Evolutionary conservation across 345 rosid species (phyloP).

Genomic region (Populus nigra): DNA sequence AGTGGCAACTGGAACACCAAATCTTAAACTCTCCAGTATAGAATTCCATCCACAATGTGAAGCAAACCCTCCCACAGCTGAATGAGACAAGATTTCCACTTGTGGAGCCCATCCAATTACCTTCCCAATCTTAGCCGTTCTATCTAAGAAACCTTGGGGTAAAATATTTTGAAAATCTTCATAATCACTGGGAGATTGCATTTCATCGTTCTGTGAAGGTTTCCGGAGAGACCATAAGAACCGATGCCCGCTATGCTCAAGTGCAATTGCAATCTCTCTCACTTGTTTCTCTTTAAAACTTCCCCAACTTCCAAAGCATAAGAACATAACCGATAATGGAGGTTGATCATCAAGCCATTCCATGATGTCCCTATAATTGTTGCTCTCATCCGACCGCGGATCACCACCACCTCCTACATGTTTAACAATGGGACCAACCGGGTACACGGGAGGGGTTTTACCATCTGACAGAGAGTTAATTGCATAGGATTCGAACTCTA

Average conservation of each 20-base stretch:
- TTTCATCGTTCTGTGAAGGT: background rate
- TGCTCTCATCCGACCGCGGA: background rate
- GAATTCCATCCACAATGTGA: constrained; percentile 29
- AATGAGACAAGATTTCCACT: background rate
- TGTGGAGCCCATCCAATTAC: constrained; percentile 26
- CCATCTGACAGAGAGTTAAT: background rate
- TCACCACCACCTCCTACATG: background rate
- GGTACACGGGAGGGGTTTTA: background rate
- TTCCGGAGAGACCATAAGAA: constrained; percentile 21
- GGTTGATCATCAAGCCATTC: constrained; percentile 23
- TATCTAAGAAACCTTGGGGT: constrained; percentile 11
- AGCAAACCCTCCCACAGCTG: constrained; percentile 4
- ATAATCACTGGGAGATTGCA: background rate
- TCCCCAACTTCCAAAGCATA: constrained; percentile 24
- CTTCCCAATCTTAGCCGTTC: constrained; percentile 8
- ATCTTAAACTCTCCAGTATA: constrained; percentile 13
- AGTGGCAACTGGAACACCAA: constrained; percentile 13
- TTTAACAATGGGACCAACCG: constrained; percentile 12
- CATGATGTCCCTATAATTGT: background rate
- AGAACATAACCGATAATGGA: constrained; percentile 14
- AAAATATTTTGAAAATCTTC: background rate
- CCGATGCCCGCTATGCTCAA: constrained; percentile 3
- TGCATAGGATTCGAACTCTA: constrained; percentile 1
- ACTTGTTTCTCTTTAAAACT: constrained; percentile 10
- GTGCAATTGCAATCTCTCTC: constrained; percentile 9